Conservation (phyloP, 169 alveolate genomes). For the Cryptosporidium xiaoi region DNA sequence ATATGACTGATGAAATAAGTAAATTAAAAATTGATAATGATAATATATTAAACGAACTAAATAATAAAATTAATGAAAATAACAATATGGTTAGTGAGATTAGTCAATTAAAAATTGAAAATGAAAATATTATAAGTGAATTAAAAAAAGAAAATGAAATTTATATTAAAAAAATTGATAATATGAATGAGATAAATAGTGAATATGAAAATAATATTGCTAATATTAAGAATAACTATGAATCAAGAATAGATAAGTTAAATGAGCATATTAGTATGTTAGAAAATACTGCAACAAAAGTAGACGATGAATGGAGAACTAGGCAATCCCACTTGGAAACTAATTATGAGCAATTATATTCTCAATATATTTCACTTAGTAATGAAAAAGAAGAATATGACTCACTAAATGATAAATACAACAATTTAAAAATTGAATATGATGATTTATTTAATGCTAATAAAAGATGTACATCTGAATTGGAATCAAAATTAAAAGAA, state of each 20-base stretch:
- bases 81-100: not conserved
- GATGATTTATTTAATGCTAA: not conserved
- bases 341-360: slow-evolving; percentile 49
- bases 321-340: slow-evolving; percentile 44
- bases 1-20: not conserved
- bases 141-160: not conserved
- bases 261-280: slow-evolving; percentile 29
- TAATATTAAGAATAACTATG: not conserved
- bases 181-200: not conserved
- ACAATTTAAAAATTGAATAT: slow-evolving; percentile 4
- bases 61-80: not conserved
- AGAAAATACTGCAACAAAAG: not conserved
- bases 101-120: not conserved
- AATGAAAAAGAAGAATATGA: slow-evolving; percentile 17
- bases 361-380: slow-evolving; percentile 20
- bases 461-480: not conserved
- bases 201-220: not conserved
- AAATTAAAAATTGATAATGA: slow-evolving; percentile 4
- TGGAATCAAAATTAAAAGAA: not conserved
- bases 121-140: not conserved
- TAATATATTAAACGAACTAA: not conserved
- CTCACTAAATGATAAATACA: not conserved
- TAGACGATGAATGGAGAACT: slow-evolving; percentile 66
- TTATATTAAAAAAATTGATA: not conserved
- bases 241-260: slow-evolving; percentile 1